Conservation (phyloP, 2,329 filamentous ascomycete species). For the Exophiala sp. region DNA sequence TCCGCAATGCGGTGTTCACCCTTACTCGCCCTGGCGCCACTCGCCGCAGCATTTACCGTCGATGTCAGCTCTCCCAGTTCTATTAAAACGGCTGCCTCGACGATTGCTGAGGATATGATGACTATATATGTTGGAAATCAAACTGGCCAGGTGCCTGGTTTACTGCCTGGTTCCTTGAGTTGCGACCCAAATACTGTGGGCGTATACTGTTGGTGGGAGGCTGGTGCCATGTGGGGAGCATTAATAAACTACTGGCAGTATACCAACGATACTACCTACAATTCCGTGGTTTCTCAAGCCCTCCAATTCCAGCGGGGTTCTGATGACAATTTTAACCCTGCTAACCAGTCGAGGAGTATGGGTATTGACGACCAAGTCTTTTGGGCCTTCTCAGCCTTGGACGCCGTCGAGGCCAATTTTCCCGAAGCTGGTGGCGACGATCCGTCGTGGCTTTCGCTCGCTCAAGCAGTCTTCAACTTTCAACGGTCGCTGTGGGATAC, state of each 20-base stretch:
- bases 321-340: slow-evolving; percentile 39
- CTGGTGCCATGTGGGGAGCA: slow-evolving; percentile 41
- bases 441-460: slow-evolving; percentile 72
- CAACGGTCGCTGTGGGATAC: slow-evolving; percentile 70
- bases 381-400: slow-evolving; percentile 56
- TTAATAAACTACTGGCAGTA: slow-evolving; percentile 44
- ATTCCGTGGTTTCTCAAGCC: slow-evolving; percentile 36
- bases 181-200: slow-evolving; percentile 22
- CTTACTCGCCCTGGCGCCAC: slow-evolving; percentile 3
- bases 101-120: slow-evolving; percentile 40
- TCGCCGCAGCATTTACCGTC: slow-evolving; percentile 14
- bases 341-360: slow-evolving; percentile 39
- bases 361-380: slow-evolving; percentile 59
- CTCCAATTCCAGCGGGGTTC: slow-evolving; percentile 39
- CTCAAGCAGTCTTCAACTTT: slow-evolving; percentile 75
- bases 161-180: slow-evolving; percentile 37
- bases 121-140: slow-evolving; percentile 37
- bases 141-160: slow-evolving; percentile 39
- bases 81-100: slow-evolving; percentile 36
- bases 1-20: not conserved
- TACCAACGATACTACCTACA: slow-evolving; percentile 41
- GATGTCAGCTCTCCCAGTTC: slow-evolving; percentile 7
- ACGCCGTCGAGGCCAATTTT: slow-evolving; percentile 52
- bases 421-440: slow-evolving; percentile 37
- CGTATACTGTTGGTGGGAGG: slow-evolving; percentile 44